Evolutionary conservation across 805 yeast genomes (phyloP).

Genomic region (Lipomyces yamanashiensis): DNA sequence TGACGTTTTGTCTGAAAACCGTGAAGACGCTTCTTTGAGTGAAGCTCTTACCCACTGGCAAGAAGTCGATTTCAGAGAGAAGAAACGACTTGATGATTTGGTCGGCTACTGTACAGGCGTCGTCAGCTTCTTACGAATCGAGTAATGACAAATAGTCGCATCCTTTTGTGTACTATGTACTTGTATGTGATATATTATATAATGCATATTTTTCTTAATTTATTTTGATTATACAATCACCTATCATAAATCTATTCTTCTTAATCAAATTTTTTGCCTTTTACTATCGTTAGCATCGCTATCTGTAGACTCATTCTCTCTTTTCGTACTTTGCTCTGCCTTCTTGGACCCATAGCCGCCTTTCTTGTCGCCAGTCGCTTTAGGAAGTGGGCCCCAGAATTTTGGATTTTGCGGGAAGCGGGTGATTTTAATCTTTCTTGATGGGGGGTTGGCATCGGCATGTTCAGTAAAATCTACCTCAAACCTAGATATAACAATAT

Average conservation of each 20-base stretch:
- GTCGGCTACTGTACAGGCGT: slow-evolving; percentile 80
- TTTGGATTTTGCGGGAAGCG: slow-evolving; percentile 93
- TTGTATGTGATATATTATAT: neutral
- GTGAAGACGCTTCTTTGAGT: slow-evolving; percentile 44
- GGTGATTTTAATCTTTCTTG: slow-evolving; percentile 78
- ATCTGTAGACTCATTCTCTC: neutral
- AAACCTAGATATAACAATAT: slow-evolving; percentile 29
- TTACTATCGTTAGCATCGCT: slow-evolving; percentile 2
- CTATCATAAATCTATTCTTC: neutral
- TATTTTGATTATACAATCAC: neutral
- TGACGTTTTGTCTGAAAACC: slow-evolving; percentile 60
- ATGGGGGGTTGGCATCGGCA: slow-evolving; percentile 62
- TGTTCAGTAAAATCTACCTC: slow-evolving; percentile 58
- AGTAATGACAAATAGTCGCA: slow-evolving; percentile 5
- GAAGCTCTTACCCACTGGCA: slow-evolving; percentile 58
- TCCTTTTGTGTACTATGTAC: no score
- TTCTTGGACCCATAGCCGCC: slow-evolving; percentile 1
- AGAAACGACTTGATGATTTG: slow-evolving; percentile 61
- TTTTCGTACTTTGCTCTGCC: slow-evolving; percentile 2
- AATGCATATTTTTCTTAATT: neutral
- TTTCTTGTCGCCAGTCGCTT: slow-evolving; percentile 51
- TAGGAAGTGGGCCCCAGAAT: slow-evolving; percentile 97
- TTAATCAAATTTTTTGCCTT: neutral
- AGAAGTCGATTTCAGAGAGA: slow-evolving; percentile 47
- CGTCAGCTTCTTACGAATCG: slow-evolving; percentile 50